phyloP scores from a whole-genome alignment of 768 basidiomycete species.

The Leccinum imitatum region DNA sequence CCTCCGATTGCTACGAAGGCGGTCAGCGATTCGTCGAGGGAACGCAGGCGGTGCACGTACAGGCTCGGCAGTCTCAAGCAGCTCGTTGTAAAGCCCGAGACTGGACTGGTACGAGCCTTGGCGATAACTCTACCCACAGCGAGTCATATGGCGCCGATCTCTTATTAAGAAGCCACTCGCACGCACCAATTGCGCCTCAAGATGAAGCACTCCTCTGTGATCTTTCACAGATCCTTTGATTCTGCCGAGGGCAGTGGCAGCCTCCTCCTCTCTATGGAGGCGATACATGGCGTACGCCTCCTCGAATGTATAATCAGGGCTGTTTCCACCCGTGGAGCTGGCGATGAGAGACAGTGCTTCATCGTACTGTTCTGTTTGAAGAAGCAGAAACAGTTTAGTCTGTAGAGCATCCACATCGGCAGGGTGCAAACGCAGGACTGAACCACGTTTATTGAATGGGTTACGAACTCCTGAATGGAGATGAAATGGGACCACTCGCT shows the following conservation, averaged over 20 bases:
- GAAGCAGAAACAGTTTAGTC: constrained; percentile 82
- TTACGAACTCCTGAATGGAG: constrained; percentile 22
- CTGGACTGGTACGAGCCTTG: constrained; percentile 72
- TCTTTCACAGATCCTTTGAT: constrained; percentile 46
- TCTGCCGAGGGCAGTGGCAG: constrained; percentile 48
- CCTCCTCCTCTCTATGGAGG: constrained; percentile 73
- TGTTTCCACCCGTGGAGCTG: constrained; percentile 12
- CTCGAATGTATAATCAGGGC: constrained; percentile 51
- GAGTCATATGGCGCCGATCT: constrained; percentile 15
- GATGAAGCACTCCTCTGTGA: constrained; percentile 67
- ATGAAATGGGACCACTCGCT: constrained; percentile 49
- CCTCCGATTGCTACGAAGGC: constrained; percentile 68
- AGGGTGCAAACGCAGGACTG: constrained; percentile 73
- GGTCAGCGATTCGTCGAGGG: constrained; percentile 2
- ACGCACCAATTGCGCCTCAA: constrained; percentile 86
- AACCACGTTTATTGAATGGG: constrained; percentile 8
- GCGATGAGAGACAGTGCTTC: constrained; percentile 62
- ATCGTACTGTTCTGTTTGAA: constrained; percentile 83
- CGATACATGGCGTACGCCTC: constrained; percentile 83
- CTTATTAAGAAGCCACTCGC: constrained; percentile 13
- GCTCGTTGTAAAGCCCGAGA: constrained; percentile 74
- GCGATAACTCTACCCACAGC: constrained; percentile 63
- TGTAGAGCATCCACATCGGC: constrained; percentile 69
- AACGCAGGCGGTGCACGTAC: constrained; percentile 45
- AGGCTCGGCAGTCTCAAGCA: constrained; percentile 75